Percentiles rank a stretch among this genome's conserved stretches.
These are phyloP conservation scores for Diospyros kaki DNA, from an alignment of 148 eudicot genomes.

Conservation along the genomic window DNA sequence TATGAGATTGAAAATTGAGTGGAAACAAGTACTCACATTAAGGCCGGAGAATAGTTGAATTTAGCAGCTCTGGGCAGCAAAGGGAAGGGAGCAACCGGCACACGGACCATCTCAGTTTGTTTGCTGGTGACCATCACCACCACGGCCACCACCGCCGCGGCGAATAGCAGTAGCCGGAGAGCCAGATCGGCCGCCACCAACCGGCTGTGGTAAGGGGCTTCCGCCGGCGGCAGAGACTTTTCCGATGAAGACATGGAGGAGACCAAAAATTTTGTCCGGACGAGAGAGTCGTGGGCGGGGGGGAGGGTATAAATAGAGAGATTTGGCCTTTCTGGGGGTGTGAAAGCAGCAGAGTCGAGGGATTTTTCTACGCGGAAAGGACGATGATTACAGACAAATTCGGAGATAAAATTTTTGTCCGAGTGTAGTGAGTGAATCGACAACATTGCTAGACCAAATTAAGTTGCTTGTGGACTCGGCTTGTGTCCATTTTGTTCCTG, in stretches of 20 bases:
- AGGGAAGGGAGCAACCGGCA: background rate
- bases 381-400: too few relatives aligned
- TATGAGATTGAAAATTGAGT: background rate
- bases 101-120: background rate
- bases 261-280: too few relatives aligned
- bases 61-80: background rate
- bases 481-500: too few relatives aligned
- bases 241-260: background rate
- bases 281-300: too few relatives aligned
- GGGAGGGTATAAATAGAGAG: too few relatives aligned
- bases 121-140: constrained; percentile 21
- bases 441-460: too few relatives aligned
- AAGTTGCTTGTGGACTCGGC: too few relatives aligned
- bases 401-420: too few relatives aligned
- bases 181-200: constrained; percentile 14
- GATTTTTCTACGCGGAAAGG: too few relatives aligned
- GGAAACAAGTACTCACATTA: constrained; percentile 8
- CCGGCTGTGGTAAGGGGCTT: background rate
- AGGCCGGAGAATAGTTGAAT: constrained; percentile 19
- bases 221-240: constrained; percentile 1
- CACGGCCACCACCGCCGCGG: constrained; percentile 8
- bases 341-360: too few relatives aligned
- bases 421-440: too few relatives aligned
- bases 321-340: too few relatives aligned
- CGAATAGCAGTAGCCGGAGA: constrained; percentile 16